A percentile compares a stretch with the other conserved stretches of the same genome.
These are phyloP conservation scores for Xylariaceae sp. DNA, from an alignment of 2,329 filamentous ascomycete genomes.

Conservation along the genomic window DNA sequence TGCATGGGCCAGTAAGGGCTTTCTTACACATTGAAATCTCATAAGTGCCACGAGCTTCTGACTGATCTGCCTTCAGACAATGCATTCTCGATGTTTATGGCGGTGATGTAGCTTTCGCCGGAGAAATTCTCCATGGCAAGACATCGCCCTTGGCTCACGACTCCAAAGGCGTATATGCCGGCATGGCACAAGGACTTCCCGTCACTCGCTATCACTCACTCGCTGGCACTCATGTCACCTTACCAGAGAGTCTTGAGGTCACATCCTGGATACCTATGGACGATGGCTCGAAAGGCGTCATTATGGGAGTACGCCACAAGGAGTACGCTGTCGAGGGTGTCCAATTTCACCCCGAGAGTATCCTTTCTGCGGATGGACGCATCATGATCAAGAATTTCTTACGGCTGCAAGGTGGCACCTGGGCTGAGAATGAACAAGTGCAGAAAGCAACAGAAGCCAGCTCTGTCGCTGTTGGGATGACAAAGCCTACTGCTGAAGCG, in stretches of 20 bases:
- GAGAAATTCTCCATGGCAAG: slow-evolving; percentile 96
- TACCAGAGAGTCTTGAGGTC: slow-evolving; percentile 83
- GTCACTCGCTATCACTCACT: slow-evolving; percentile 97
- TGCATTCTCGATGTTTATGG: slow-evolving; percentile 96
- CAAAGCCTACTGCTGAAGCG: slow-evolving; percentile 28
- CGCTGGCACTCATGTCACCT: slow-evolving; percentile 82
- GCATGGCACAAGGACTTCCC: slow-evolving; percentile 74
- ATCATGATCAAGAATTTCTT: slow-evolving; percentile 93
- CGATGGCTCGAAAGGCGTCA: slow-evolving; percentile 78
- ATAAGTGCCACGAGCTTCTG: neutral
- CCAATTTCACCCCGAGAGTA: slow-evolving; percentile 97
- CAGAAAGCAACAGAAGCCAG: slow-evolving; percentile 39
- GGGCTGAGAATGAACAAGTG: slow-evolving; percentile 72
- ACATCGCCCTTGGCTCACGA: slow-evolving; percentile 90
- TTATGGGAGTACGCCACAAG: slow-evolving; percentile 96
- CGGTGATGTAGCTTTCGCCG: slow-evolving; percentile 85
- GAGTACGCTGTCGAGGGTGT: slow-evolving; percentile 90
- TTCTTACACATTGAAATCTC: neutral
- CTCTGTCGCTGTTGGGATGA: slow-evolving; percentile 22
- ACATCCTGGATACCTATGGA: slow-evolving; percentile 82
- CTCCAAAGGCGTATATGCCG: slow-evolving; percentile 83
- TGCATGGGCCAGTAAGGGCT: slow-evolving; percentile 87
- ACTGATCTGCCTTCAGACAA: slow-evolving; percentile 54
- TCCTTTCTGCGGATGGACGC: slow-evolving; percentile 84
- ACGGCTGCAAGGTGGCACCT: slow-evolving; percentile 82